Base-by-base conservation (phyloP, 768 basidiomycete genomes). In the Ephemerocybe angulata region DNA sequence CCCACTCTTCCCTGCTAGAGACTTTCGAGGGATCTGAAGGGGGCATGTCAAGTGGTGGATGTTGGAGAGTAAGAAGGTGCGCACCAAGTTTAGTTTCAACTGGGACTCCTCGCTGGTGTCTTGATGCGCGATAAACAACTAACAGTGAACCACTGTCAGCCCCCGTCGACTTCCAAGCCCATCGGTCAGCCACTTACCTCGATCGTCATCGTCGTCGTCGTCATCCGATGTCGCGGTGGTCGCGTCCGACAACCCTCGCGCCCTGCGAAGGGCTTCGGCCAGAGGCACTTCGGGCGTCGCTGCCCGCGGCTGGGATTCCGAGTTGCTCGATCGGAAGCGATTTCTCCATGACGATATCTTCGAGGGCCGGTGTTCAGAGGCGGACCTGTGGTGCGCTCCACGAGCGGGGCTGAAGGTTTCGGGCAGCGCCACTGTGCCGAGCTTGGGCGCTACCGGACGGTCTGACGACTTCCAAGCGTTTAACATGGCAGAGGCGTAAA, bases 391-490 rank as follows among this genome's bases (percentile, higher is more conserved):
- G 12, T 28, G 50, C 4, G 40, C 31, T n/a, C 50, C 50, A 21
- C 33, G 56, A 7, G 24, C 33, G 25, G 38, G 43, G 40, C 27
- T 43, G 28, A 33, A 51, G 33, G 46, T 27, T 28, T 49, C 46
- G 2, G 53, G 60, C 38, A 60, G 56, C 13, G 43, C 40, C 7
- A 57, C 56, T 3, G 27, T 52, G 3, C 29, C n/a, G 13, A 58
- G 27, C 48, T 58, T 60, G 37, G 59, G 59, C 17, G 56, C 55
- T 15, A 51, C 55, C 30, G 60, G 60, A 24, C 57, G 50, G 27
- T 57, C 59, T 2, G 44, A 42, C 12, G 56, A 57, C 27, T 53
- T 60, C 53, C 57, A 50, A n/a, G n/a, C n/a, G 38, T 55, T 60
- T 41, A 60, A 60, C 60, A 60, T 60, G 37, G 43, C 47, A 19